Evolutionary conservation across 805 yeast species (phyloP), one percentile per base, ranked within the genome.

Genomic region (Lachancea lanzarotensis): DNA sequence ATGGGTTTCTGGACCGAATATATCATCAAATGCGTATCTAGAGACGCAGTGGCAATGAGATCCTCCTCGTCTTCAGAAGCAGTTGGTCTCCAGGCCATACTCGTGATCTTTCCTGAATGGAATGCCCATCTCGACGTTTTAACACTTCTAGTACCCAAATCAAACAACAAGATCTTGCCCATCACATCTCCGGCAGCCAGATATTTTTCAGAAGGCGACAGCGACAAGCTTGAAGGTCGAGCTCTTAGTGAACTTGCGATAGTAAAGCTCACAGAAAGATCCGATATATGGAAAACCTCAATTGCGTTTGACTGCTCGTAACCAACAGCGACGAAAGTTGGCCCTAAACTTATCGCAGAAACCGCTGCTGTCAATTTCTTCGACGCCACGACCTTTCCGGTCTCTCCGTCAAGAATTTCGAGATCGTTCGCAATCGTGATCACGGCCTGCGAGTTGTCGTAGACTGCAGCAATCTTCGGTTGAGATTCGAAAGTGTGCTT

Each of bases 91-190:
- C 98, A 93, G 19, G 79, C 65, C 39, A 93, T 84, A 26, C 81
- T 75, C 47, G 78, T 79, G 50, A 93, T 83, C 45, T 76, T 80
- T 45, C 95, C 82, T 2, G 90, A 85, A 62, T 93, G 97, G 79
- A 87, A 91, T 0, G 95, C 82, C 99, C 99, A 93, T 60, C 97
- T 78, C 0, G 95, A 79, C 2, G 98, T 88, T 31, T 81, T 74
- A 7, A 86, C 67, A 2, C 74, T 53, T 41, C 70, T 75, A 33
- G 79, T 80, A 2, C 61, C 62, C 6, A 79, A 61, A 51, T 78
- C 73, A 65, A 78, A 88, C 31, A 90, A 71, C n/a, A 82, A 66
- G 52, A 89, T 87, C 63, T 91, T 93, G 29, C 98, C 98, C 43
- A 83, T 72, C 4, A 73, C 72, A 56, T 90, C 97, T 42, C 96